Evolutionary conservation across 2,329 filamentous ascomycete genomes (phyloP), one percentile per base, ranked within the genome.

Genomic region (Mycocentrospora acerina): DNA sequence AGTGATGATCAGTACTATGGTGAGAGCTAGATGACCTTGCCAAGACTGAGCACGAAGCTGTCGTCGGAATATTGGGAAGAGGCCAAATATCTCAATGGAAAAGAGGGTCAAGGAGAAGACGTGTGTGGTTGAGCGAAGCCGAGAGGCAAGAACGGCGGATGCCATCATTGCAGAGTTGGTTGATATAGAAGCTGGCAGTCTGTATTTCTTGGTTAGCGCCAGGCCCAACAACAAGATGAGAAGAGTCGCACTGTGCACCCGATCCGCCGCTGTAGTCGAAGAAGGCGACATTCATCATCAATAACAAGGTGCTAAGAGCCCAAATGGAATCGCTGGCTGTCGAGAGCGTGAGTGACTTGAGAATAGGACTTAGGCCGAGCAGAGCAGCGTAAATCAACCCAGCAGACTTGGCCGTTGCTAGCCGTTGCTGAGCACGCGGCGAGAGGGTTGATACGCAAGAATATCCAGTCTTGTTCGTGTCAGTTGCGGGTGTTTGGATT

Each of bases 81-180:
- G 77, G 0, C 91, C 93, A 67, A 97, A 98, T 1, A 98, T 89
- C 65, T 98, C 89, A 55, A 98, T 97, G 46, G 85, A 90, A 77
- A 98, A 97, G 5, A 98, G 80, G 1, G 91, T 96, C 19, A 98
- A 75, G 48, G 86, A 91, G 62, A 98, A 98, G 1, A 98, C 93
- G 64, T 96, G 88, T 1, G 89, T 90, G 0, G 93, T 97, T 12
- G 85, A 89, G 6, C 88, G 88, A 9, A 98, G 77, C 0, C 90
- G 85, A 32, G 88, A 94, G 2, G 93, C 93, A 9, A 98, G 80
- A 43, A 98, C 90, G 0, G 93, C 95, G 4, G 86, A 91, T 1
- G 91, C 91, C 90, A 97, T 97, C 35, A 98, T 77, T 1, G 91
- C 93, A 2, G 93, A 93, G 53, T 97, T 98, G 16, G 93, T 98